Conservation (phyloP, 1,284 basidiomycete species). For the Ceratobasidium papillatum region DNA sequence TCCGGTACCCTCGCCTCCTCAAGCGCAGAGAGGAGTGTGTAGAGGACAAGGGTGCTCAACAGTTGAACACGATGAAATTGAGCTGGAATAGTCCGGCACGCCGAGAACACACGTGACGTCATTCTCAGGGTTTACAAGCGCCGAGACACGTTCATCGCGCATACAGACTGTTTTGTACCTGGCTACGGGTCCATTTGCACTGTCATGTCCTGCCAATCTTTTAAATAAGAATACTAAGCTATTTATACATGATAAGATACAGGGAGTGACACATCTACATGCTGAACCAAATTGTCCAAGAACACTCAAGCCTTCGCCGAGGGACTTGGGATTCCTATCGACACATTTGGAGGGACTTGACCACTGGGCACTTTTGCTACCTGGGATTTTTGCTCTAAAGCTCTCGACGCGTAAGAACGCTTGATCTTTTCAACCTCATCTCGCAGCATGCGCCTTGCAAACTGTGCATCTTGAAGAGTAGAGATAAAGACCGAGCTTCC, state of each 20-base stretch:
- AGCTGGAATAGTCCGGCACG: constrained; percentile 6
- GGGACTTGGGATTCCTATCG: background rate
- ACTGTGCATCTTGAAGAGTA: background rate
- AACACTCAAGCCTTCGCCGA: background rate
- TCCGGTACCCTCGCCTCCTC: background rate
- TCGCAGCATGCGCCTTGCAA: background rate
- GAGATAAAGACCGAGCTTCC: background rate
- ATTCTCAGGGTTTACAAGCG: constrained; percentile 6
- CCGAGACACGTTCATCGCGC: constrained; percentile 10
- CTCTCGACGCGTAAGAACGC: background rate
- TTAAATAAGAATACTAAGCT: background rate
- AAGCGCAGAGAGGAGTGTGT: background rate
- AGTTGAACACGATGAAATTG: background rate
- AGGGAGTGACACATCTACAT: background rate
- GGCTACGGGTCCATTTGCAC: too few species aligned
- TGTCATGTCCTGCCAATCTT: too few species aligned
- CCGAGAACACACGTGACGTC: constrained; percentile 24
- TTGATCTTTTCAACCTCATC: background rate
- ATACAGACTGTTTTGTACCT: background rate
- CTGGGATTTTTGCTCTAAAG: background rate
- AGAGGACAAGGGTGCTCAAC: constrained; percentile 6
- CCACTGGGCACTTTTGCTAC: background rate
- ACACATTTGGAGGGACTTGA: background rate
- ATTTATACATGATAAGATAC: background rate
- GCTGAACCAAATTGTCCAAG: background rate